phyloP scores from a whole-genome alignment of 192 early-diverging fungal species.

The Coemansia sp. region DNA sequence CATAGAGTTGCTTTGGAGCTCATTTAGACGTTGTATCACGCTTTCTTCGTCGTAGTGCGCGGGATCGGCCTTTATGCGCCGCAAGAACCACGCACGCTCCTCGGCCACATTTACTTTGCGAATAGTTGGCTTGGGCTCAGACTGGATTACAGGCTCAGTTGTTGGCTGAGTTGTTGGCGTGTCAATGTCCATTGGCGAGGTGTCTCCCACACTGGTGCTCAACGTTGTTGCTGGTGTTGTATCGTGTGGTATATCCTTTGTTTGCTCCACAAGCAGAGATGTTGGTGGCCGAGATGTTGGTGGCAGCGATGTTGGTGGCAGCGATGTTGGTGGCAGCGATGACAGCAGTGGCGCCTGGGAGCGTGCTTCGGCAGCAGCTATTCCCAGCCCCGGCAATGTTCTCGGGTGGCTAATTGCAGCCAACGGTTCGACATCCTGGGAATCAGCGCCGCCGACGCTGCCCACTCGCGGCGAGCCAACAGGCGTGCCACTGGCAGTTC shows the following conservation, averaged over 20 bases:
- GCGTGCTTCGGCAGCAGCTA: not conserved
- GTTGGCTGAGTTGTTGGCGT: not conserved
- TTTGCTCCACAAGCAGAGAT: not conserved
- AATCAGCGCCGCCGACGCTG: not conserved
- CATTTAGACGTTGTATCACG: conserved; percentile 30
- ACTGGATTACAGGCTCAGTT: not conserved
- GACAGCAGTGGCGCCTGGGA: not conserved
- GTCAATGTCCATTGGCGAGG: conserved; percentile 12
- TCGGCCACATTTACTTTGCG: conserved; percentile 42
- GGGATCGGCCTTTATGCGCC: conserved; percentile 52
- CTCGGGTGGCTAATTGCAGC: conserved; percentile 1
- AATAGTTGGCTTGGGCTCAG: not conserved
- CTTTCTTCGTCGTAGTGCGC: conserved; percentile 51
- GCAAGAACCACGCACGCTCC: conserved; percentile 47
- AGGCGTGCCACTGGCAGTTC: not conserved
- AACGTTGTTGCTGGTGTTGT: not conserved
- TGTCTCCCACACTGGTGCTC: not conserved
- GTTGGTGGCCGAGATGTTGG: not conserved
- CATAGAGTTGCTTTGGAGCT: conserved; percentile 27
- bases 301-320: not conserved
- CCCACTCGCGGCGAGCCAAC: not conserved
- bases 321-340: not conserved
- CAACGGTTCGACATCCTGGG: not conserved
- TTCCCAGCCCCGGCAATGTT: conserved; percentile 8
- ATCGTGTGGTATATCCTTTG: not conserved